Percentiles rank a stretch among this genome's conserved stretches.
Evolutionary conservation across 2,329 filamentous ascomycete genomes (phyloP).

Genomic region (Berkeleyomyces rouxiae): DNA sequence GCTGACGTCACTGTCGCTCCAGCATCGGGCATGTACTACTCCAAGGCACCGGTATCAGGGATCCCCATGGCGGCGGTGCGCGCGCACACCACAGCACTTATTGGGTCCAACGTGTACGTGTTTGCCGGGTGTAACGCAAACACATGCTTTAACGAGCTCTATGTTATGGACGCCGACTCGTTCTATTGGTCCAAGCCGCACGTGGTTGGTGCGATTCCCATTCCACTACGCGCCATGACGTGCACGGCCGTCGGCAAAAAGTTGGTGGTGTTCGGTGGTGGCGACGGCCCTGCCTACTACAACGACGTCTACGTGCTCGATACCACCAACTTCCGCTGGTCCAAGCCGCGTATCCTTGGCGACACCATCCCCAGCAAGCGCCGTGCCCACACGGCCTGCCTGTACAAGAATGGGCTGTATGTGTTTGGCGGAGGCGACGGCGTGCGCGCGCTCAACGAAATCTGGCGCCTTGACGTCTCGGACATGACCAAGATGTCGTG

Average conservation of each 20-base stretch:
- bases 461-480: conserved; percentile 54
- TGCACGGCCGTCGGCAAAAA: conserved; percentile 56
- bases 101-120: conserved; percentile 50
- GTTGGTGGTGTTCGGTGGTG: conserved; percentile 52
- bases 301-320: conserved; percentile 59
- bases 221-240: conserved; percentile 53
- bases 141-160: conserved; percentile 52
- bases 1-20: conserved; percentile 46
- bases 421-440: conserved; percentile 58
- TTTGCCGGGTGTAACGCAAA: conserved; percentile 53
- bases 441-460: conserved; percentile 52
- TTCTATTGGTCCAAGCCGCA: conserved; percentile 53
- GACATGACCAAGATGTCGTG: conserved; percentile 52
- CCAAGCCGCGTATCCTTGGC: conserved; percentile 41
- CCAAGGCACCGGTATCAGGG: conserved; percentile 46
- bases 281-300: conserved; percentile 54
- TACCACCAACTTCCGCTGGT: conserved; percentile 52
- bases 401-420: conserved; percentile 55
- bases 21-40: conserved; percentile 59
- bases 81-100: conserved; percentile 49
- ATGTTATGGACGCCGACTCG: conserved; percentile 51
- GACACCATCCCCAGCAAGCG: conserved; percentile 43
- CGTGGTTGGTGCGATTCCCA: conserved; percentile 46
- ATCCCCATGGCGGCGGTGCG: conserved; percentile 42
- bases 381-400: conserved; percentile 52